phyloP scores from a whole-genome alignment of 73 alveolate species.

The Tetrahymena borealis region DNA sequence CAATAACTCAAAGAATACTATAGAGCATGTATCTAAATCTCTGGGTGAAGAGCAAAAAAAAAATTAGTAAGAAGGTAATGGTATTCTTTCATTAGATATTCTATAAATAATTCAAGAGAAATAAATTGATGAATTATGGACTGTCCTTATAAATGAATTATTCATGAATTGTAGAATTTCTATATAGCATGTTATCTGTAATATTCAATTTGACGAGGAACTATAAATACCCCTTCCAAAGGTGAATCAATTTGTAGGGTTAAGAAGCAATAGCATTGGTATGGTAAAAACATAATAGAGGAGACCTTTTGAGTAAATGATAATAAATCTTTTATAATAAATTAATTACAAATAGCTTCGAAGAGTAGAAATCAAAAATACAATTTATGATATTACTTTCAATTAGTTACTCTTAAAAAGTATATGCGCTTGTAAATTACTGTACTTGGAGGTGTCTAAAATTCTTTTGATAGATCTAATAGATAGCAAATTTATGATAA shows the following conservation, averaged over 20 bases:
- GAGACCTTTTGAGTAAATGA: not conserved
- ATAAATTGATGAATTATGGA: not conserved
- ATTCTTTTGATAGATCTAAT: not conserved
- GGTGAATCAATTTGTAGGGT: not conserved
- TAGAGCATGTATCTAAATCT: not conserved
- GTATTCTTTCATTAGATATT: not conserved
- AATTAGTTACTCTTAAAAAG: not conserved
- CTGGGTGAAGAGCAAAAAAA: not conserved
- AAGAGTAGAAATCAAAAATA: not conserved
- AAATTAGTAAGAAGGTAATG: not conserved
- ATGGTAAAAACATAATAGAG: not conserved
- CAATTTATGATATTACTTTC: not conserved
- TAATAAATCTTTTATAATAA: not conserved
- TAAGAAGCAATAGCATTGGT: not conserved
- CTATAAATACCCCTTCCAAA: too few relatives aligned
- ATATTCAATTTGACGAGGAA: not conserved
- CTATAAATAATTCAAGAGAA: not conserved
- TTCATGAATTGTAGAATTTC: not conserved
- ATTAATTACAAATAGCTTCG: not conserved
- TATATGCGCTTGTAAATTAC: not conserved
- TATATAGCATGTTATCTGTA: not conserved
- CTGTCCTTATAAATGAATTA: not conserved
- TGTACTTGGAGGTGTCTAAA: not conserved
- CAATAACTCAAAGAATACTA: not conserved
- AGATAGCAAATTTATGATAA: not conserved